These are phyloP conservation scores for Trypanosoma theileri DNA, from an alignment of 208 protist species.

Conservation along the genomic window DNA sequence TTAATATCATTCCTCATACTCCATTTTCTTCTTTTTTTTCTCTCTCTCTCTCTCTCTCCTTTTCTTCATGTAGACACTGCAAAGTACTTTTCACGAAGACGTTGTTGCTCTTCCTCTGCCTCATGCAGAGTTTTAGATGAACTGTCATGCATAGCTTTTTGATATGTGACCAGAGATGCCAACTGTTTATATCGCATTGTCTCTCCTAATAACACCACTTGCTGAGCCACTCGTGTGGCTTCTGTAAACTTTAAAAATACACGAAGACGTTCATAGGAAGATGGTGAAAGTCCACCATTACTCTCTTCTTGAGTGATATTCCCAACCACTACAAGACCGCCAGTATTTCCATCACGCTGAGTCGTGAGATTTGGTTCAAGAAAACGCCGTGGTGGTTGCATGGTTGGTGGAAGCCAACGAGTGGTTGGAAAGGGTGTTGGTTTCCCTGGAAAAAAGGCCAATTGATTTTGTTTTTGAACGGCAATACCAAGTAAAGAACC, in stretches of 20 bases:
- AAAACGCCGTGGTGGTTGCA: constrained; percentile 77
- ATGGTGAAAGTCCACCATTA: background rate
- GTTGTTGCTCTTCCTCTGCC: constrained; percentile 31
- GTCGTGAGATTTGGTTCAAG: constrained; percentile 6
- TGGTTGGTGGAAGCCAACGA: constrained; percentile 54
- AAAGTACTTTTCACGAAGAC: constrained; percentile 43
- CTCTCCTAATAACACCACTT: constrained; percentile 39
- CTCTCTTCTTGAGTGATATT: background rate
- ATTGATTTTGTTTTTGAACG: constrained; percentile 18
- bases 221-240: constrained; percentile 20
- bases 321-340: constrained; percentile 1
- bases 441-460: constrained; percentile 17
- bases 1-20: no score
- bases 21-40: no score
- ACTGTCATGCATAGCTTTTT: constrained; percentile 31
- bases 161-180: constrained; percentile 43
- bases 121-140: constrained; percentile 9
- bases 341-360: background rate
- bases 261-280: constrained; percentile 38
- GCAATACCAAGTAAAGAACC: constrained; percentile 22
- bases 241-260: constrained; percentile 50
- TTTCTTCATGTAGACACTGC: background rate
- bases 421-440: constrained; percentile 19
- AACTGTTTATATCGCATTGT: constrained; percentile 42
- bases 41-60: no score